These are phyloP conservation scores for Huntiella decipiens DNA, from an alignment of 2,329 filamentous ascomycete genomes.

Conservation along the genomic window DNA sequence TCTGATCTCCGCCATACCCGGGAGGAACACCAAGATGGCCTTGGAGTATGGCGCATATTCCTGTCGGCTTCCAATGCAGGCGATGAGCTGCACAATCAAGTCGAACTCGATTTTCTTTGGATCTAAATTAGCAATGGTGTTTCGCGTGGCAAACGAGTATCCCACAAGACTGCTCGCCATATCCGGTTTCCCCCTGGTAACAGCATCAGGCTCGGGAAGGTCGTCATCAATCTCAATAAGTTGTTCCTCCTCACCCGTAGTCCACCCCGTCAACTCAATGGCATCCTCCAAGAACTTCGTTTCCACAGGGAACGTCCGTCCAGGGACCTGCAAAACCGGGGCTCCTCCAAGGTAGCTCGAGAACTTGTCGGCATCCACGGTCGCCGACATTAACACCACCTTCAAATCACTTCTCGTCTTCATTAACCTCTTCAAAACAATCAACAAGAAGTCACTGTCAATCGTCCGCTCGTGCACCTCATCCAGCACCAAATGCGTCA, in stretches of 20 bases:
- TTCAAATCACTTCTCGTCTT: conserved; percentile 62
- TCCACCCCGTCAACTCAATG: conserved; percentile 68
- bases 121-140: conserved; percentile 58
- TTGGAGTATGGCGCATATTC: conserved; percentile 57
- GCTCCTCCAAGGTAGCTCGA: conserved; percentile 74
- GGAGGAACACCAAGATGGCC: conserved; percentile 85
- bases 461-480: conserved; percentile 95
- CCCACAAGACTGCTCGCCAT: conserved; percentile 45
- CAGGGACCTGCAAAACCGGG: conserved; percentile 76
- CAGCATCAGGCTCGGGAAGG: conserved; percentile 28
- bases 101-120: conserved; percentile 87
- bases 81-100: conserved; percentile 61
- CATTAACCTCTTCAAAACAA: conserved; percentile 74
- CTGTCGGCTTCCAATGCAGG: conserved; percentile 51
- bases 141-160: conserved; percentile 60
- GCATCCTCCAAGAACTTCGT: conserved; percentile 84
- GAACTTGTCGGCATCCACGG: conserved; percentile 80
- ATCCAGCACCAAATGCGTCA: conserved; percentile 90
- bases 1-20: conserved; percentile 83
- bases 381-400: conserved; percentile 92
- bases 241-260: conserved; percentile 27
- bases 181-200: conserved; percentile 33
- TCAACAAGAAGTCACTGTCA: conserved; percentile 87
- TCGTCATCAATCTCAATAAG: conserved; percentile 25
- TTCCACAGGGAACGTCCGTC: conserved; percentile 80